Percentiles rank a stretch among this genome's conserved stretches.
Conservation (phyloP, 2,329 filamentous ascomycete genomes). For the Tolypocladium ovalisporum region DNA sequence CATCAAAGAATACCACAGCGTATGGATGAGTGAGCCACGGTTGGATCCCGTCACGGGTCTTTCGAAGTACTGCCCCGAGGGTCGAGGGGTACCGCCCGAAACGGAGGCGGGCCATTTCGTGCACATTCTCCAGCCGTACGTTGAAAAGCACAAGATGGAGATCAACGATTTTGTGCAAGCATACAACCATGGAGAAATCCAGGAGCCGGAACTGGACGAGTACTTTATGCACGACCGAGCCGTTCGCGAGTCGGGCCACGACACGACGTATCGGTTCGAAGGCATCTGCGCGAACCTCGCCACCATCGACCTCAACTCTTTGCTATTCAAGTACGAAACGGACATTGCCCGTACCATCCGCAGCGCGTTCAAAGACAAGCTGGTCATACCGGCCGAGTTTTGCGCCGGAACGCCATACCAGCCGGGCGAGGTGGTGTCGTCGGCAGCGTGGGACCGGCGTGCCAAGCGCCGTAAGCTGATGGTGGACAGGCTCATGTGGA, state of each 20-base stretch:
- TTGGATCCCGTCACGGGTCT: conserved; percentile 68
- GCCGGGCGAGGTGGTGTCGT: conserved; percentile 65
- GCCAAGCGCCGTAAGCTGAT: conserved; percentile 72
- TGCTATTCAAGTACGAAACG: conserved; percentile 93
- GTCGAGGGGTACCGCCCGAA: conserved; percentile 79
- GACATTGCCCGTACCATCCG: conserved; percentile 86
- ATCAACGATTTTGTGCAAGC: conserved; percentile 79
- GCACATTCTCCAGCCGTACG: conserved; percentile 72
- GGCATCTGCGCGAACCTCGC: conserved; percentile 78
- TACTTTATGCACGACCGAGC: conserved; percentile 96
- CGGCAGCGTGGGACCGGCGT: conserved; percentile 81
- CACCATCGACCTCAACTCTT: conserved; percentile 87
- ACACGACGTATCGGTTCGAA: conserved; percentile 90
- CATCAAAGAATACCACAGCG: conserved; percentile 91
- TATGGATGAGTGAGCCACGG: conserved; percentile 74
- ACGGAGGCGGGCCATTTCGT: conserved; percentile 81
- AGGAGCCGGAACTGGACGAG: conserved; percentile 81
- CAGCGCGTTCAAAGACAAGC: conserved; percentile 69
- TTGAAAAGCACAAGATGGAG: conserved; percentile 70
- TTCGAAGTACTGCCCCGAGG: conserved; percentile 75
- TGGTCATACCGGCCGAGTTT: conserved; percentile 76
- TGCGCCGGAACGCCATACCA: conserved; percentile 52
- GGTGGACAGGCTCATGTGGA: conserved; percentile 92
- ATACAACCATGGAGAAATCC: conserved; percentile 69
- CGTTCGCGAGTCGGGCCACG: conserved; percentile 91